A percentile compares a stretch with the other conserved stretches of the same genome.
Evolutionary conservation across 2,329 filamentous ascomycete genomes (phyloP).

Genomic region (Dactylellina parvicollis): DNA sequence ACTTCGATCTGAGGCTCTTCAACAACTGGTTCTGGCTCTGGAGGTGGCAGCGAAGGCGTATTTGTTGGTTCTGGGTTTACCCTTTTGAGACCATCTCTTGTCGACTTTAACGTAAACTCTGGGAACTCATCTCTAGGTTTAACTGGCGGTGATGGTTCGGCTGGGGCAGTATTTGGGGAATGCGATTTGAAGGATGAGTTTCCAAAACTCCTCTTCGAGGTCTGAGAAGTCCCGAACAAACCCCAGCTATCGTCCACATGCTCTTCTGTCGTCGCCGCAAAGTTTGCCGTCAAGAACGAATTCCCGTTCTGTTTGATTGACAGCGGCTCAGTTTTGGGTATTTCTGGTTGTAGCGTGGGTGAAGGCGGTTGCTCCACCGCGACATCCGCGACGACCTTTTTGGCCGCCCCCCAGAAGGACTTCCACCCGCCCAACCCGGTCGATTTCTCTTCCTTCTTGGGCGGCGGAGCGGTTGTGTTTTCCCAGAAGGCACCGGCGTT

Average conservation of each 20-base stretch:
- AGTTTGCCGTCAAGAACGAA: slow-evolving; percentile 35
- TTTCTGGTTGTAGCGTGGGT: slow-evolving; percentile 13
- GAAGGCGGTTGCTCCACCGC: slow-evolving; percentile 29
- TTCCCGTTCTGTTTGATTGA: slow-evolving; percentile 26
- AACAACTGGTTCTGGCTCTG: slow-evolving; percentile 12
- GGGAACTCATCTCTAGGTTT: slow-evolving; percentile 27
- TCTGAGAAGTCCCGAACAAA: slow-evolving; percentile 44
- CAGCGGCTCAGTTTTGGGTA: slow-evolving; percentile 7
- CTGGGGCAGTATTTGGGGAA: slow-evolving; percentile 37
- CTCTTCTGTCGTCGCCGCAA: slow-evolving; percentile 13
- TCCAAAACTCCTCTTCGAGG: slow-evolving; percentile 50
- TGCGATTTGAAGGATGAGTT: slow-evolving; percentile 51
- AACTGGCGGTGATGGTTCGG: slow-evolving; percentile 8
- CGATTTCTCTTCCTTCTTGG: slow-evolving; percentile 46
- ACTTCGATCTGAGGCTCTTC: background rate
- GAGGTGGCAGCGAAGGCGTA: slow-evolving; percentile 7
- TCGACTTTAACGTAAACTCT: slow-evolving; percentile 31
- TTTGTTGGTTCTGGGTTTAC: slow-evolving; percentile 22
- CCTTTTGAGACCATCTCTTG: slow-evolving; percentile 35
- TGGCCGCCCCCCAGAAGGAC: slow-evolving; percentile 47
- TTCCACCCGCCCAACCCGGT: slow-evolving; percentile 36
- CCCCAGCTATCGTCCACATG: slow-evolving; percentile 41
- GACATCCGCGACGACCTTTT: slow-evolving; percentile 32
- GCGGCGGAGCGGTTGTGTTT: slow-evolving; percentile 6
- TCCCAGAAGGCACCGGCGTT: slow-evolving; percentile 11